These are phyloP conservation scores for Metschnikowia sp. DNA, from an alignment of 805 yeast genomes.

Conservation along the genomic window DNA sequence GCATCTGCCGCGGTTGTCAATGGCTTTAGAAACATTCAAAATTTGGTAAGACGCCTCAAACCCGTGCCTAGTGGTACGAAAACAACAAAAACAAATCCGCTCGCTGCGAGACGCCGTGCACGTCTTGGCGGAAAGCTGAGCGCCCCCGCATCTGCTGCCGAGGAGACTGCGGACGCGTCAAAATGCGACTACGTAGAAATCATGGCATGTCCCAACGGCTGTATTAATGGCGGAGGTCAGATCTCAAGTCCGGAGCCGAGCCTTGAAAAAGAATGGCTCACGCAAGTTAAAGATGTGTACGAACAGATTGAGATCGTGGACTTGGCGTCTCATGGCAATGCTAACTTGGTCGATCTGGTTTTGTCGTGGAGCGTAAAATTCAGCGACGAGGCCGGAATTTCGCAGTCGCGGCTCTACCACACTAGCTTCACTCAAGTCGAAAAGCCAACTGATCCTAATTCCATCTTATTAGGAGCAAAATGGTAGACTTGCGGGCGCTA, in stretches of 20 bases:
- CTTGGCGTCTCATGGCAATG: constrained; percentile 7
- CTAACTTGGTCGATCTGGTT: constrained; percentile 17
- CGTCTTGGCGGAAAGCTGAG: constrained; percentile 22
- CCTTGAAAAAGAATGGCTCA: constrained; percentile 45
- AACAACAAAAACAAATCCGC: constrained; percentile 27
- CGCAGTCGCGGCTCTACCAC: constrained; percentile 36
- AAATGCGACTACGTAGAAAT: constrained; percentile 82
- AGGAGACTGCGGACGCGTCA: constrained; percentile 53
- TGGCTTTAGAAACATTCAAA: constrained; percentile 94
- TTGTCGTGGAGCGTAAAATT: constrained; percentile 35
- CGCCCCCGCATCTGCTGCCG: constrained; percentile 7
- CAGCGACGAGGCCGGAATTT: constrained; percentile 25
- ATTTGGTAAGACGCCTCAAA: constrained; percentile 79
- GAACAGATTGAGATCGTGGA: constrained; percentile 24
- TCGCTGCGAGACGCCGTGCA: constrained; percentile 45
- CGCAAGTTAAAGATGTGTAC: constrained; percentile 34
- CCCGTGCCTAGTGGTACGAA: constrained; percentile 24
- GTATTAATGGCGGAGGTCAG: constrained; percentile 96
- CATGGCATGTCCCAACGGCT: constrained; percentile 98
- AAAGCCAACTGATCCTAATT: constrained; percentile 46
- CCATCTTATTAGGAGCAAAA: constrained; percentile 51
- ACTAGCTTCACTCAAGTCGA: constrained; percentile 52
- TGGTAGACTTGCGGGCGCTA: constrained; percentile 39
- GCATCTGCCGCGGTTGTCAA: constrained; percentile 67
- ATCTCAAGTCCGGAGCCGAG: constrained; percentile 46